Percentiles rank a stretch among this genome's conserved stretches.
Conservation (phyloP, 2,329 filamentous ascomycete genomes). For the Cercospora sp. region DNA sequence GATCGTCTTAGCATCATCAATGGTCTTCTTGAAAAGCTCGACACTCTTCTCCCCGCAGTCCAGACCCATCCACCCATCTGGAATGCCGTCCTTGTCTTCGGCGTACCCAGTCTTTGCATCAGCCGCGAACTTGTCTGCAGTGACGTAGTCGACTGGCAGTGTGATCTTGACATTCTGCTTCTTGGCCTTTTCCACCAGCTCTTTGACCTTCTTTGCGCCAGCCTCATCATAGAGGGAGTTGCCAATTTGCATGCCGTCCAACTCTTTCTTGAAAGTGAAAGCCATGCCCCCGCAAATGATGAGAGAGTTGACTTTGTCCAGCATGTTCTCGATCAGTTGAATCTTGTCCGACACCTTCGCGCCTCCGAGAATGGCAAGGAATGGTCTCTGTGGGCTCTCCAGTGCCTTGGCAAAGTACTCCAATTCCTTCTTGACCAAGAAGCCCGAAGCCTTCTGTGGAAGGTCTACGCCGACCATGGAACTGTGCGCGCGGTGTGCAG, state of each 20-base stretch:
- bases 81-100: conserved; percentile 84
- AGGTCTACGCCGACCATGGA: conserved; percentile 98
- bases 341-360: conserved; percentile 99
- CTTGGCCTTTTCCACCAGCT: conserved; percentile 93
- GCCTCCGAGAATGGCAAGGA: conserved; percentile 96
- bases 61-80: conserved; percentile 96
- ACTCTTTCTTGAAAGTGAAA: conserved; percentile 99
- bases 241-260: conserved; percentile 85
- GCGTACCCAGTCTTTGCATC: conserved; percentile 79
- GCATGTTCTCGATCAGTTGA: conserved; percentile 97
- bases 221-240: conserved; percentile 90
- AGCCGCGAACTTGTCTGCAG: conserved; percentile 88
- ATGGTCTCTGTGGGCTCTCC: conserved; percentile 87
- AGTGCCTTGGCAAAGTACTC: conserved; percentile 99
- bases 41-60: conserved; percentile 90
- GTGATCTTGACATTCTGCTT: conserved; percentile 94
- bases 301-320: conserved; percentile 95
- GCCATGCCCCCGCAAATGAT: conserved; percentile 98
- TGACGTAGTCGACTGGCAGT: conserved; percentile 92
- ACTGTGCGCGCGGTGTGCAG: conserved; percentile 95
- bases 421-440: conserved; percentile 99
- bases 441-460: conserved; percentile 94
- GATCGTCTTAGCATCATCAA: conserved; percentile 87
- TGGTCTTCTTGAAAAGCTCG: conserved; percentile 83
- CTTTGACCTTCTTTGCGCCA: conserved; percentile 84